phyloP scores from a whole-genome alignment of 192 early-diverging fungal genomes.

The Mortierella claussenii region DNA sequence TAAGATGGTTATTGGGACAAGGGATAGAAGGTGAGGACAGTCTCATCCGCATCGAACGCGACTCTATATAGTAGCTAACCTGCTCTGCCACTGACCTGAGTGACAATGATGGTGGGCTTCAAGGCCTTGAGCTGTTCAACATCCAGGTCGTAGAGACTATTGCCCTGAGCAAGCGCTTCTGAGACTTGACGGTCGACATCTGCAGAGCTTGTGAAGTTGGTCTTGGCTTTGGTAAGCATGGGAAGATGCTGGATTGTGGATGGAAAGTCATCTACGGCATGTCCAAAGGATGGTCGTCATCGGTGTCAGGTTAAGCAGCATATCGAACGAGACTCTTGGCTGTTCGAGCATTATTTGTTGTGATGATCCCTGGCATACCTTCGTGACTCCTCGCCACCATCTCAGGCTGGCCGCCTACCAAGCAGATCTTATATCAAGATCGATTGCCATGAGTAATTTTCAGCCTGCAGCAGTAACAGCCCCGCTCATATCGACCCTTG shows the following conservation, averaged over 20 bases:
- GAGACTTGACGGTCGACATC: conserved; percentile 64
- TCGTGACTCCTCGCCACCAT: conserved; percentile 54
- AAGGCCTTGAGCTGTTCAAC: conserved; percentile 47
- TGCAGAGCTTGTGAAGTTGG: conserved; percentile 59
- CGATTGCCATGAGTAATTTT: no score
- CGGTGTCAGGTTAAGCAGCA: no score
- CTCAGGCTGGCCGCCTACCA: conserved; percentile 45
- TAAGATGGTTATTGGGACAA: conserved; percentile 3
- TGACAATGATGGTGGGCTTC: conserved; percentile 62
- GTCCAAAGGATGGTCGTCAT: background rate
- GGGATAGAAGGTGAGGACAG: background rate
- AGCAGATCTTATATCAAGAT: conserved; percentile 40
- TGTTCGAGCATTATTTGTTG: background rate
- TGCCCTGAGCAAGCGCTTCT: conserved; percentile 56
- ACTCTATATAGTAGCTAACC: no score
- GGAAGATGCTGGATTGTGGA: conserved; percentile 54
- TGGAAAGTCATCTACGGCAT: conserved; percentile 58
- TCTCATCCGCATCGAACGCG: no score
- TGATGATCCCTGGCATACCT: conserved; percentile 10
- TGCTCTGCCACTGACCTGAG: conserved; percentile 52
- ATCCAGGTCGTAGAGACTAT: conserved; percentile 59
- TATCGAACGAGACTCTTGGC: background rate
- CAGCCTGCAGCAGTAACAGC: no score
- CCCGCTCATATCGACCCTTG: no score
- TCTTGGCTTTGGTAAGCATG: conserved; percentile 57